Base-by-base conservation (phyloP, 2,329 filamentous ascomycete species). In the Pseudophaeomoniella oleicola region DNA sequence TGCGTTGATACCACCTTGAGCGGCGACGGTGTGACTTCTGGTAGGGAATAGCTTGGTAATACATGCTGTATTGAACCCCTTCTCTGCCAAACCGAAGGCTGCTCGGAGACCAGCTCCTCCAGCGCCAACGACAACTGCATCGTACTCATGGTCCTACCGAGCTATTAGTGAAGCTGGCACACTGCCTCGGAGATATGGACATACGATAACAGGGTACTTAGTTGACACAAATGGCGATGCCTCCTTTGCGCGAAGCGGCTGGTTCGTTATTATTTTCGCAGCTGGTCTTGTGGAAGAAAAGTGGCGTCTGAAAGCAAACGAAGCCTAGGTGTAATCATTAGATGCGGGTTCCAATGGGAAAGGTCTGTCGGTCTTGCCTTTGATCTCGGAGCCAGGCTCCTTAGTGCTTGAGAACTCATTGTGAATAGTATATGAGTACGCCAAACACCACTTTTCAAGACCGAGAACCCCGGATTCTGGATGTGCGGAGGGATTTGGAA, bases 121-220 rank as follows among this genome's bases (percentile, higher is more conserved):
- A 42, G 74, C 74, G 50, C 67, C 67, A 37, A 70, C 85, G 42
- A 98, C 90, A 51, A 98, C 71, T 44, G 88, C 88, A 81, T 96
- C 90, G 65, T 94, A 96, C 66, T 96, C 86, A 66, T 98, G 90
- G 61, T 96, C 90, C 77, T 86, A 54, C 11, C 11, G 14, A 13
- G 16, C 9, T 30, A 6, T 14, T 4, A 34, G 18, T 34, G 11
- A 35, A 19, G 16, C 13, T 19, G 4, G 12, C 11, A 15, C 16
- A 10, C 12, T 5, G 15, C 10, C 18, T 10, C 32, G 34, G 29
- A n/a, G 10, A 30, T 38, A 9, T 37, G 27, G 48, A 71, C 80
- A 62, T 74, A 84, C 81, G 60, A 98, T 87, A 52, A 98, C 83
- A 35, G 86, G 82, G 62, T 98, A 96, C 64, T 94, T 90, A 62